A percentile compares a stretch with the other conserved stretches of the same genome.
Evolutionary conservation across 2,329 filamentous ascomycete species (phyloP).

Genomic region (Diaporthe citrichinensis): DNA sequence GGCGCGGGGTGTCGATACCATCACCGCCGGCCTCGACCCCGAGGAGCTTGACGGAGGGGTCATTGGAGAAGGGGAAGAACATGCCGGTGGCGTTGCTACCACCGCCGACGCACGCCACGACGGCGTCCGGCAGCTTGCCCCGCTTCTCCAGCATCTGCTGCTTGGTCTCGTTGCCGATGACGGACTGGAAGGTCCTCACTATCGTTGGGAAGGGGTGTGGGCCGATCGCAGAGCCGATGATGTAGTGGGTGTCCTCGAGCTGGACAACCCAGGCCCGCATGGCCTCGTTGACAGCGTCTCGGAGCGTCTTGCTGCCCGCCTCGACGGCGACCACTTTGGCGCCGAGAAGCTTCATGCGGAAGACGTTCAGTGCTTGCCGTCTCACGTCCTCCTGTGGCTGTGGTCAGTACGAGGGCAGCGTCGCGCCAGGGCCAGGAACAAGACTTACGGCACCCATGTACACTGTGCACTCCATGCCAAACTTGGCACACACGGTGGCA

Average conservation of each 20-base stretch:
- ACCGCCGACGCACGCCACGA: slow-evolving; percentile 96
- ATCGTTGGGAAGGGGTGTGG: slow-evolving; percentile 98
- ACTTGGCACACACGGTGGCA: slow-evolving; percentile 97
- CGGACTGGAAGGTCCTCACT: slow-evolving; percentile 95
- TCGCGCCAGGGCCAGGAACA: neutral
- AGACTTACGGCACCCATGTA: slow-evolving; percentile 88
- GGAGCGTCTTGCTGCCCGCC: slow-evolving; percentile 85
- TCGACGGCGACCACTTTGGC: slow-evolving; percentile 94
- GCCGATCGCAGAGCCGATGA: slow-evolving; percentile 97
- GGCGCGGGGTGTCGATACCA: slow-evolving; percentile 85
- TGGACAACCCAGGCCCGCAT: slow-evolving; percentile 94
- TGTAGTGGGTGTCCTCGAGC: slow-evolving; percentile 96
- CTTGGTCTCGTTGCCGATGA: slow-evolving; percentile 96
- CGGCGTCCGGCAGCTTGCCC: slow-evolving; percentile 93
- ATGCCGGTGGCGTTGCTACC: slow-evolving; percentile 96
- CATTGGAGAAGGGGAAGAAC: slow-evolving; percentile 96
- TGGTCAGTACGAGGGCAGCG: slow-evolving; percentile 45
- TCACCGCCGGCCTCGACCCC: slow-evolving; percentile 97
- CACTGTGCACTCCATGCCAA: slow-evolving; percentile 97
- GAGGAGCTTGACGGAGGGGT: slow-evolving; percentile 86
- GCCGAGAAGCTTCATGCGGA: slow-evolving; percentile 96
- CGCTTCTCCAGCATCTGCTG: slow-evolving; percentile 87
- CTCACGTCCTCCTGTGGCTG: slow-evolving; percentile 84
- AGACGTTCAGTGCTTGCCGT: slow-evolving; percentile 96
- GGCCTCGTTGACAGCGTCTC: slow-evolving; percentile 95